Percentiles rank a stretch among this genome's conserved stretches.
phyloP scores from a whole-genome alignment of 2,329 filamentous ascomycete species.

The Aspergillus sp. region DNA sequence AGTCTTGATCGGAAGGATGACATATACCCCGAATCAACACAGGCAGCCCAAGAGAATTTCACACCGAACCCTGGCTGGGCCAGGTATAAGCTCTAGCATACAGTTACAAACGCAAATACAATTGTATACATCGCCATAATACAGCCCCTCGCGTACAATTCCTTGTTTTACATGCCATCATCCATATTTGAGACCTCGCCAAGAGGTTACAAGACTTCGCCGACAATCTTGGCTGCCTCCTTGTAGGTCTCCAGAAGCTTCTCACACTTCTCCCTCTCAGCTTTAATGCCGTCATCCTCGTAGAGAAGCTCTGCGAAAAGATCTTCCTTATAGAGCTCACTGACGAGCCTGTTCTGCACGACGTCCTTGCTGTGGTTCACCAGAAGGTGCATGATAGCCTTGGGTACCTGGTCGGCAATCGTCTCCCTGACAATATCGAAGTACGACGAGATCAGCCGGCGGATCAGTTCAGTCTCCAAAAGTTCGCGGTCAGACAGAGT shows the following conservation, averaged over 20 bases:
- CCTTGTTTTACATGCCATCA: background rate
- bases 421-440: slow-evolving; percentile 99
- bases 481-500: slow-evolving; percentile 92
- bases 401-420: slow-evolving; percentile 97
- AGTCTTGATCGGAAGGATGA: background rate
- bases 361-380: slow-evolving; percentile 99
- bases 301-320: slow-evolving; percentile 92
- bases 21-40: background rate
- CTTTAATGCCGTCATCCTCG: slow-evolving; percentile 96
- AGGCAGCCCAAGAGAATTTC: background rate
- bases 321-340: slow-evolving; percentile 87
- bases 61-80: background rate
- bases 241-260: slow-evolving; percentile 92
- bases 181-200: background rate
- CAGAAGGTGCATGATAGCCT: slow-evolving; percentile 96
- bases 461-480: slow-evolving; percentile 96
- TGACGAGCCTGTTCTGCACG: slow-evolving; percentile 94
- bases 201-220: slow-evolving; percentile 76
- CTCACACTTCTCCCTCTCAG: slow-evolving; percentile 97
- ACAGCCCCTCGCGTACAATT: background rate
- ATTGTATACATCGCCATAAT: background rate
- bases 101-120: slow-evolving; percentile 4
- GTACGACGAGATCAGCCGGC: slow-evolving; percentile 93
- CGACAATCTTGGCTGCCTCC: slow-evolving; percentile 96
- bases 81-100: slow-evolving; percentile 2